These are phyloP conservation scores for Boletus vermiculosoides DNA, from an alignment of 768 basidiomycete species.

Conservation along the genomic window DNA sequence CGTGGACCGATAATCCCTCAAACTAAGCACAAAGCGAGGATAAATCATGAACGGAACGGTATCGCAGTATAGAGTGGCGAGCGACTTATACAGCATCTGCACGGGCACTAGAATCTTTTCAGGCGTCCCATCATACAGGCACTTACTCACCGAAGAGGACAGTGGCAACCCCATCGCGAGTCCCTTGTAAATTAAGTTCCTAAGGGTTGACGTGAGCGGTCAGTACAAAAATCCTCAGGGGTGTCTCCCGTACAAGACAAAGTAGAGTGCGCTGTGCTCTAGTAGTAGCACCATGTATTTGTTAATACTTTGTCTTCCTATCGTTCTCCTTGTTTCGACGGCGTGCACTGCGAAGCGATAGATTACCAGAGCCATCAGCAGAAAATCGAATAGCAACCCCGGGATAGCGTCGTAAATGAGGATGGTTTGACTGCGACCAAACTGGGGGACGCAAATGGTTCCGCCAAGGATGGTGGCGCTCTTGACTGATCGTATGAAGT, in stretches of 20 bases:
- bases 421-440: neutral
- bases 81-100: neutral
- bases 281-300: conserved; percentile 11
- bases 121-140: neutral
- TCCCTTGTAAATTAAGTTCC: conserved; percentile 1
- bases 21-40: conserved; percentile 4
- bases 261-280: conserved; percentile 10
- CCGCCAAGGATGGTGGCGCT: neutral
- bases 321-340: neutral
- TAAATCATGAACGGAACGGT: conserved; percentile 13
- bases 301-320: conserved; percentile 5
- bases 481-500: neutral
- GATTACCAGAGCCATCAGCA: conserved; percentile 4
- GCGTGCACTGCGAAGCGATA: conserved; percentile 10
- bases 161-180: neutral
- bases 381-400: conserved; percentile 1
- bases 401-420: neutral
- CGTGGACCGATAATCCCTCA: neutral
- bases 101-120: neutral
- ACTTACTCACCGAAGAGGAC: neutral
- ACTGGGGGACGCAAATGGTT: neutral
- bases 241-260: conserved; percentile 4
- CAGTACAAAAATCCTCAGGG: neutral
- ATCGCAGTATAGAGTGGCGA: neutral
- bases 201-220: neutral